A percentile compares a stretch with the other conserved stretches of the same genome.
Conservation (phyloP, 768 basidiomycete genomes). For the Hericium alpestre region DNA sequence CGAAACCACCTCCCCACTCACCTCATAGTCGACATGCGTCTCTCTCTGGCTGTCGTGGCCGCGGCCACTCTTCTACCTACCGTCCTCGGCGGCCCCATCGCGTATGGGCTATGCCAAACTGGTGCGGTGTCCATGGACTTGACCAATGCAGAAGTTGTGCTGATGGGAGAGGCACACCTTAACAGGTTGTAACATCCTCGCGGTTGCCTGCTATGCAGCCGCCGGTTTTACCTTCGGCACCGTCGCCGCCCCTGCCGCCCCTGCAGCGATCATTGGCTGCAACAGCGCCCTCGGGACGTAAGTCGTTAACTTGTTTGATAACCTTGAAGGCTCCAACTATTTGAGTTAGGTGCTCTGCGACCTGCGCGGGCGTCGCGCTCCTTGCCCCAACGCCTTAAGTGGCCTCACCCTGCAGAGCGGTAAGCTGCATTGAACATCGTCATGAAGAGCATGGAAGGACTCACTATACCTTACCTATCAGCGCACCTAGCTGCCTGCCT, state of each 20-base stretch:
- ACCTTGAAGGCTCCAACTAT: neutral
- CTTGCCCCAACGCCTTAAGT: conserved; percentile 14
- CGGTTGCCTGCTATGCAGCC: conserved; percentile 33
- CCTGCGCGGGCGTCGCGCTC: neutral
- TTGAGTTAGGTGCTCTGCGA: neutral
- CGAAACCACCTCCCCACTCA: too few species aligned
- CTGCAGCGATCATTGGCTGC: conserved; percentile 29
- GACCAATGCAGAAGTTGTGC: too few species aligned
- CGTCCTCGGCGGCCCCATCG: neutral
- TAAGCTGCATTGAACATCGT: too few species aligned
- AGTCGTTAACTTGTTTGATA: neutral
- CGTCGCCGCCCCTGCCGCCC: conserved; percentile 27
- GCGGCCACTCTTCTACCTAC: neutral
- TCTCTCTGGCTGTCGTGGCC: neutral
- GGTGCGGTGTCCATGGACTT: neutral
- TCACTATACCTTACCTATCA: too few species aligned
- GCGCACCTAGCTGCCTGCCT: too few species aligned
- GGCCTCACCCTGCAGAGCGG: neutral
- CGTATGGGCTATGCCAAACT: neutral
- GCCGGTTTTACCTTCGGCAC: conserved; percentile 35
- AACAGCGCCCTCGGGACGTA: conserved; percentile 30
- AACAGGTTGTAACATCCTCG: conserved; percentile 25
- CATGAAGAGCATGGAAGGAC: too few species aligned
- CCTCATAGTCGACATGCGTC: too few species aligned
- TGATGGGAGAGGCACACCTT: neutral